A percentile compares a stretch with the other conserved stretches of the same genome.
Conservation (phyloP, 2,329 filamentous ascomycete species). For the Colletotrichum simmondsii region DNA sequence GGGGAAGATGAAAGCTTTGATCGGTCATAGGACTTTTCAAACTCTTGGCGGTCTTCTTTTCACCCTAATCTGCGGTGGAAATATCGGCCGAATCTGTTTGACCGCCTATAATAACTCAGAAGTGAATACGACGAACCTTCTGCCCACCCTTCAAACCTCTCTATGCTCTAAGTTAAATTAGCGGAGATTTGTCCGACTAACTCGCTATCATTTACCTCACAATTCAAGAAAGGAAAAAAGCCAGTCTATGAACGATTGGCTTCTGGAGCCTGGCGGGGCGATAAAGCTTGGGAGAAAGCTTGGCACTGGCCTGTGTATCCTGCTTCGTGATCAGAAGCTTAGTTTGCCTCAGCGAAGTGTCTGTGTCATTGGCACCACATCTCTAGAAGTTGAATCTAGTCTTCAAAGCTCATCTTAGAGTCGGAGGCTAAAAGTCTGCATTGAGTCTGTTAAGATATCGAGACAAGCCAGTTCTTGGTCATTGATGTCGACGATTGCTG, state of each 20-base stretch:
- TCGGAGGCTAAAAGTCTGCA: too few relatives aligned
- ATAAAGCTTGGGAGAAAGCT: not conserved
- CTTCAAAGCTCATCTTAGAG: too few relatives aligned
- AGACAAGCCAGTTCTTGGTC: too few relatives aligned
- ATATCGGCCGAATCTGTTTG: not conserved
- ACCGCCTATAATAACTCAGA: not conserved
- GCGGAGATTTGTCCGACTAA: not conserved
- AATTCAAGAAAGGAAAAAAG: not conserved
- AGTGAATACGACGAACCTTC: not conserved
- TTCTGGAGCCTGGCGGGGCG: not conserved
- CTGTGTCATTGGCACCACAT: not conserved
- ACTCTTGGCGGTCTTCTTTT: not conserved
- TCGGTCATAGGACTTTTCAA: not conserved
- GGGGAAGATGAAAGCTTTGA: not conserved
- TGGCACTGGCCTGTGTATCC: not conserved
- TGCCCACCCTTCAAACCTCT: not conserved
- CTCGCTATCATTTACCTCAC: not conserved
- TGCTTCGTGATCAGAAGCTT: not conserved
- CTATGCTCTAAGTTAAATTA: not conserved
- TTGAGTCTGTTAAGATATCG: too few relatives aligned
- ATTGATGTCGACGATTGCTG: too few relatives aligned
- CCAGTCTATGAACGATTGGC: not conserved
- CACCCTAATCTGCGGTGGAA: not conserved
- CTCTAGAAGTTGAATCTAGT: not conserved
- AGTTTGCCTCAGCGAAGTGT: not conserved